Conservation (phyloP, 495 filamentous ascomycete genomes). For the Acidomyces sp. region DNA sequence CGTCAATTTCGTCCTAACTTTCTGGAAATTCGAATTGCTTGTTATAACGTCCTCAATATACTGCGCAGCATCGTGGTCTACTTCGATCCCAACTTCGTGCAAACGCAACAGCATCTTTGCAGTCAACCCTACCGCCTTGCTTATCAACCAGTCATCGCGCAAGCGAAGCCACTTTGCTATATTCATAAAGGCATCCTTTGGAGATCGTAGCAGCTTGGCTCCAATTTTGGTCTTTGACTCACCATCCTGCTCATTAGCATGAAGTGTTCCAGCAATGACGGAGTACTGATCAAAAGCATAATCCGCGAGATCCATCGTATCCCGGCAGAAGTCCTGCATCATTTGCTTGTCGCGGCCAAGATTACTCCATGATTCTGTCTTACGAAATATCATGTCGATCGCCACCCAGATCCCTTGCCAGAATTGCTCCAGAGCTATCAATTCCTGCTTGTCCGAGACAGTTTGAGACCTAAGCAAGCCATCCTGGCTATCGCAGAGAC, state of each 20-base stretch:
- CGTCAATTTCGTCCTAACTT: conserved; percentile 57
- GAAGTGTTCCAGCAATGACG: conserved; percentile 57
- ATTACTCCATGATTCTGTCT: conserved; percentile 66
- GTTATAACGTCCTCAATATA: conserved; percentile 47
- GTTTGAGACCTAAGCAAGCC: conserved; percentile 62
- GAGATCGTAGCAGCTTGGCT: conserved; percentile 45
- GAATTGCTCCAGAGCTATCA: conserved; percentile 51
- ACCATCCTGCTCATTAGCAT: conserved; percentile 31
- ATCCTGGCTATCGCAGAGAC: conserved; percentile 67
- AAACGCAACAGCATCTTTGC: conserved; percentile 61
- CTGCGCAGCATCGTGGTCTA: conserved; percentile 45
- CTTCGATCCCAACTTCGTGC: conserved; percentile 52
- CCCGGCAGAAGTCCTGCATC: conserved; percentile 85
- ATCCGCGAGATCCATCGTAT: conserved; percentile 86
- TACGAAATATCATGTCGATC: conserved; percentile 65
- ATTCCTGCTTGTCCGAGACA: conserved; percentile 42
- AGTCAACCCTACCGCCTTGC: conserved; percentile 53
- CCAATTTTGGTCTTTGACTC: conserved; percentile 13
- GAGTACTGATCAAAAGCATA: conserved; percentile 69
- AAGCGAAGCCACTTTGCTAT: conserved; percentile 76
- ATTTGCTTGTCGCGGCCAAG: conserved; percentile 51
- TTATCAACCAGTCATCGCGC: conserved; percentile 69
- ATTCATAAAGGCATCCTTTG: conserved; percentile 48
- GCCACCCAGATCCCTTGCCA: conserved; percentile 75
- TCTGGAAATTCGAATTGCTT: conserved; percentile 29